Percentiles rank a stretch among this genome's conserved stretches.
phyloP scores from a whole-genome alignment of 768 basidiomycete genomes.

The Hygrophoropsis aurantiaca region DNA sequence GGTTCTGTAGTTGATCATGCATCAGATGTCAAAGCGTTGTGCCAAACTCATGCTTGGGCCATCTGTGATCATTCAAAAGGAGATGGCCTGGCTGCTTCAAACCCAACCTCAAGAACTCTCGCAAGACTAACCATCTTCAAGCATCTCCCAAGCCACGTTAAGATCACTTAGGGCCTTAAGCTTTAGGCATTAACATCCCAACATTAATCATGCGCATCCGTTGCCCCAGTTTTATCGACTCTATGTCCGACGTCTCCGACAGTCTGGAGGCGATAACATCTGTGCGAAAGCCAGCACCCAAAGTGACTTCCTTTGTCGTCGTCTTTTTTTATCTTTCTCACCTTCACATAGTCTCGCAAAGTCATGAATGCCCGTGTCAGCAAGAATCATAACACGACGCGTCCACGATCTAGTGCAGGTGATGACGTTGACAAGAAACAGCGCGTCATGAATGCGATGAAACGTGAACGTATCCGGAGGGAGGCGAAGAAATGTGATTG shows the following conservation, averaged over 20 bases:
- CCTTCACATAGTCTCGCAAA: slow-evolving; percentile 2
- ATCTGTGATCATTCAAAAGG: background rate
- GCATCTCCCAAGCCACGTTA: slow-evolving; percentile 3
- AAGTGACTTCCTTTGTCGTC: background rate
- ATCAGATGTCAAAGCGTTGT: slow-evolving; percentile 3
- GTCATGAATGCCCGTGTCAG: slow-evolving; percentile 1
- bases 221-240: slow-evolving; percentile 1
- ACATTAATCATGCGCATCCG: background rate
- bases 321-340: background rate
- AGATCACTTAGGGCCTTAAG: slow-evolving; percentile 8
- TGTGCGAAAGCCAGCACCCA: background rate
- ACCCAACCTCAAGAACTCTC: background rate
- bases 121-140: background rate
- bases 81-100: background rate
- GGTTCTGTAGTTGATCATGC: background rate
- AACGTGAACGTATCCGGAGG: slow-evolving; percentile 14
- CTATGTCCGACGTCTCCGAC: background rate
- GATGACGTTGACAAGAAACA: background rate
- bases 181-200: slow-evolving; percentile 1
- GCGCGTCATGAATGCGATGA: slow-evolving; percentile 24
- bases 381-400: background rate
- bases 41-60: slow-evolving; percentile 6
- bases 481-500: slow-evolving; percentile 13
- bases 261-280: no score
- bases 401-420: background rate